These are phyloP conservation scores for Myxozyma nipponensis DNA, from an alignment of 805 yeast species.

Conservation along the genomic window DNA sequence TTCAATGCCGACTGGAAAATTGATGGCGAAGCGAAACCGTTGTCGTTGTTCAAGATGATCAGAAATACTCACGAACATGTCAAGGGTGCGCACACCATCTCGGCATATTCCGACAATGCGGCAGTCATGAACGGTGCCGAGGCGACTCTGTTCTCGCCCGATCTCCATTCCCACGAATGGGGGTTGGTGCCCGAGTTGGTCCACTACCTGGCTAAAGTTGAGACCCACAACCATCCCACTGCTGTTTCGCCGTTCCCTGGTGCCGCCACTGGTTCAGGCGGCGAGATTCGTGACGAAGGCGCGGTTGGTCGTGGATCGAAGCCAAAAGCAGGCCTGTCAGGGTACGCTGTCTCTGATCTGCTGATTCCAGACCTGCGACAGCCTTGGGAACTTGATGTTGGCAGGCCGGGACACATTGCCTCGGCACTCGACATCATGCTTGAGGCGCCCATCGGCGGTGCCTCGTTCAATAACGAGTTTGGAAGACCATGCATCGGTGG, in stretches of 20 bases:
- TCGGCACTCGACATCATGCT: slow-evolving; percentile 90
- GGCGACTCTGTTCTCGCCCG: slow-evolving; percentile 71
- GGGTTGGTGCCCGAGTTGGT: slow-evolving; percentile 68
- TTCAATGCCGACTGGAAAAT: slow-evolving; percentile 98
- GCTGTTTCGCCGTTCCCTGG: slow-evolving; percentile 99
- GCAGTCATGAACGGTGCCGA: slow-evolving; percentile 87
- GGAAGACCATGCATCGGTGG: slow-evolving; percentile 98
- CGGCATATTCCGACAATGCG: slow-evolving; percentile 97
- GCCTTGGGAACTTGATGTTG: slow-evolving; percentile 93
- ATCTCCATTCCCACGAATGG: slow-evolving; percentile 69
- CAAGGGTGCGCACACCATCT: slow-evolving; percentile 60
- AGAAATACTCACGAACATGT: slow-evolving; percentile 81
- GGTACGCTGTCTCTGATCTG: slow-evolving; percentile 88
- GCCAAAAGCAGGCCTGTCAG: slow-evolving; percentile 93
- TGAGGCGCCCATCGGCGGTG: slow-evolving; percentile 96
- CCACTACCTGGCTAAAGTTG: slow-evolving; percentile 90
- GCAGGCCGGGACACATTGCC: slow-evolving; percentile 91
- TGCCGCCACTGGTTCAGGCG: slow-evolving; percentile 99
- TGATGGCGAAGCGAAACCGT: slow-evolving; percentile 70
- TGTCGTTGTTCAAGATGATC: slow-evolving; percentile 87
- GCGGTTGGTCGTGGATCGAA: slow-evolving; percentile 99
- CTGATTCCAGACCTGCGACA: slow-evolving; percentile 78
- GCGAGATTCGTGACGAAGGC: slow-evolving; percentile 99
- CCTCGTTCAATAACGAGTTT: slow-evolving; percentile 97
- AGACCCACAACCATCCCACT: slow-evolving; percentile 98